These are phyloP conservation scores for Corymbia maculata DNA, from an alignment of 345 rosid genomes.

Conservation along the genomic window DNA sequence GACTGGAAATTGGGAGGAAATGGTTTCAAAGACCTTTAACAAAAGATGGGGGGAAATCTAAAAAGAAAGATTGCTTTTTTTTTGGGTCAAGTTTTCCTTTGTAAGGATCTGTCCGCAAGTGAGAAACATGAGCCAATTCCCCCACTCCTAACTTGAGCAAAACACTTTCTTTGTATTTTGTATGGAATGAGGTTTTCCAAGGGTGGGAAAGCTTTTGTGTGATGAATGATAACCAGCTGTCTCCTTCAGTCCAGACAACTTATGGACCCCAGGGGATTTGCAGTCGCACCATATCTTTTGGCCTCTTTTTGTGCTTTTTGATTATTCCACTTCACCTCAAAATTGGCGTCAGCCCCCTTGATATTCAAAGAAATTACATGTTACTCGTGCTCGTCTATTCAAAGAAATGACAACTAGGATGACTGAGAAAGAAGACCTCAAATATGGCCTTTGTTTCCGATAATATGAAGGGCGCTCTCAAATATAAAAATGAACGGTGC, in stretches of 20 bases:
- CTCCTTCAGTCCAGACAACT: conserved; percentile 34
- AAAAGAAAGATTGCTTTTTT: neutral
- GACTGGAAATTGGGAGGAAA: neutral
- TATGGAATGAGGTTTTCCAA: neutral
- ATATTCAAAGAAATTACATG: neutral
- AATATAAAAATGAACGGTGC: neutral
- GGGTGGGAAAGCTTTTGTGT: neutral
- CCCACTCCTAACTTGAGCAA: neutral
- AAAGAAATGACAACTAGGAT: neutral
- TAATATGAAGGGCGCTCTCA: neutral
- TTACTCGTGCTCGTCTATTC: neutral
- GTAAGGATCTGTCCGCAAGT: neutral
- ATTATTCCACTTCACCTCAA: neutral
- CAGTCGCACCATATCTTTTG: neutral
- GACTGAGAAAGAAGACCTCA: neutral
- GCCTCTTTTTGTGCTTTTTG: neutral
- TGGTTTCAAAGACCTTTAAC: neutral
- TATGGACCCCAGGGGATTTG: neutral
- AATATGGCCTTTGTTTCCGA: neutral
- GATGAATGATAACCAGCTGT: conserved; percentile 3
- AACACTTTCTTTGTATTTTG: neutral
- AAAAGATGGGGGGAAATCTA: neutral
- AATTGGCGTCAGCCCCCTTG: neutral
- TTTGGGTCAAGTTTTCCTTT: neutral
- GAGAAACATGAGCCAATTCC: neutral